Conservation (phyloP, 352 stramenopile genomes). For the Labyrinthula sp. region DNA sequence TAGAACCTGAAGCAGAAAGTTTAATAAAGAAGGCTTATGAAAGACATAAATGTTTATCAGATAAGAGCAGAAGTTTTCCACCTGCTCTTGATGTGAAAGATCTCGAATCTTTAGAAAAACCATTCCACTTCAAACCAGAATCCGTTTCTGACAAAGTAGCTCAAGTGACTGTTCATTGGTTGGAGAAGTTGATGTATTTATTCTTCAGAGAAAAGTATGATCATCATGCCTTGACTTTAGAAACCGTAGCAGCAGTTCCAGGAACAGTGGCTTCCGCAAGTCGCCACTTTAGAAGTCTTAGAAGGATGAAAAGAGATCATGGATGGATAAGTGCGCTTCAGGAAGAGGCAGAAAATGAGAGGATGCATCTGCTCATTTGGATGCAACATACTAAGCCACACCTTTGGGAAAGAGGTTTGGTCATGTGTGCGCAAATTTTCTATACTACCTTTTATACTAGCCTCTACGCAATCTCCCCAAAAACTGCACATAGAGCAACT, state of each 20-base stretch:
- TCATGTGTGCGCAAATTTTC: slow-evolving; percentile 19
- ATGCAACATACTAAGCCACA: slow-evolving; percentile 27
- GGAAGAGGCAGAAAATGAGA: slow-evolving; percentile 70
- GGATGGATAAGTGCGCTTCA: slow-evolving; percentile 65
- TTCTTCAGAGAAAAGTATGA: slow-evolving; percentile 31
- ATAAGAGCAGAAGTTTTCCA: slow-evolving; percentile 4
- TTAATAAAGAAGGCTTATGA: slow-evolving; percentile 24
- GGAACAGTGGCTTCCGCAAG: slow-evolving; percentile 13
- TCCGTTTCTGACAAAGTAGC: slow-evolving; percentile 18
- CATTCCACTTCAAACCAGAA: slow-evolving; percentile 24
- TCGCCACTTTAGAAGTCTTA: slow-evolving; percentile 37
- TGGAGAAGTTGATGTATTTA: slow-evolving; percentile 26
- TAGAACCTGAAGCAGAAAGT: slow-evolving; percentile 10
- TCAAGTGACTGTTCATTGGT: background rate
- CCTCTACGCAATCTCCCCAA: slow-evolving; percentile 58
- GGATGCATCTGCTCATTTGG: slow-evolving; percentile 63
- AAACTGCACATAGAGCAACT: slow-evolving; percentile 64
- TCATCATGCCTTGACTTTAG: slow-evolving; percentile 18
- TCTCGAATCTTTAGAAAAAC: slow-evolving; percentile 12
- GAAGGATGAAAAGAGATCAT: slow-evolving; percentile 47
- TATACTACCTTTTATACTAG: slow-evolving; percentile 33
- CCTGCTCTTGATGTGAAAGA: slow-evolving; percentile 13
- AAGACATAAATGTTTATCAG: slow-evolving; percentile 11
- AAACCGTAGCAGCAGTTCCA: slow-evolving; percentile 20
- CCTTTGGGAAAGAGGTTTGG: slow-evolving; percentile 26